These are phyloP conservation scores for Isabelozyma gotoi DNA, from an alignment of 805 yeast species.

Conservation along the genomic window DNA sequence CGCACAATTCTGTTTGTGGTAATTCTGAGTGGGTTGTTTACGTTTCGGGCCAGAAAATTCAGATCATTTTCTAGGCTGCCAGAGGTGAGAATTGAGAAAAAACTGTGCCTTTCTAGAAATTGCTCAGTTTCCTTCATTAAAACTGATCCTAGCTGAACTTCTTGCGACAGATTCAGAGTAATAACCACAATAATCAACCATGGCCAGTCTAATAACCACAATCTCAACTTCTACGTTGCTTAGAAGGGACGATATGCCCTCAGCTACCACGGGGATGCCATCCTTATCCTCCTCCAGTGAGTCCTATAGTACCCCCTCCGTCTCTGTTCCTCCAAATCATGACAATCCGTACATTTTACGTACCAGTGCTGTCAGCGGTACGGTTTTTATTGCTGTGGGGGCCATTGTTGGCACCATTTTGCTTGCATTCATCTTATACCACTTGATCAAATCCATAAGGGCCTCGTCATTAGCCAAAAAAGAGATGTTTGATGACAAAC, in stretches of 20 bases:
- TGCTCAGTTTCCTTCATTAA: no score
- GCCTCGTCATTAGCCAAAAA: conserved; percentile 55
- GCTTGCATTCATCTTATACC: conserved; percentile 51
- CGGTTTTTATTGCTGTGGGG: conserved; percentile 83
- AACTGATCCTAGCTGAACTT: no score
- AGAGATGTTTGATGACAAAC: conserved; percentile 33
- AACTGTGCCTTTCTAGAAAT: not conserved
- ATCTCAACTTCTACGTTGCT: conserved; percentile 1
- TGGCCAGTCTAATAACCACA: not conserved
- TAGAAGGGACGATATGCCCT: conserved; percentile 9
- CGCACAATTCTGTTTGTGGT: not conserved
- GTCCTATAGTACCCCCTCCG: conserved; percentile 45
- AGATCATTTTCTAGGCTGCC: not conserved
- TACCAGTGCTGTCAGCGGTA: conserved; percentile 61
- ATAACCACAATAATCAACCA: not conserved
- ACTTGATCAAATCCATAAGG: conserved; percentile 44
- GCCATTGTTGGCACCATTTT: conserved; percentile 61
- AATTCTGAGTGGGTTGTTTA: not conserved
- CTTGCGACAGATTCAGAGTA: no score
- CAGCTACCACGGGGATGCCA: conserved; percentile 6
- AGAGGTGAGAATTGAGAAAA: not conserved
- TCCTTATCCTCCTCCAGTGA: conserved; percentile 13
- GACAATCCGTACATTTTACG: conserved; percentile 65
- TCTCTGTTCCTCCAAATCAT: conserved; percentile 56
- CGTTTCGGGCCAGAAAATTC: not conserved